Evolutionary conservation across 495 filamentous ascomycete species (phyloP), one percentile per base, ranked within the genome.

Genomic region (Penicillium turbatum): DNA sequence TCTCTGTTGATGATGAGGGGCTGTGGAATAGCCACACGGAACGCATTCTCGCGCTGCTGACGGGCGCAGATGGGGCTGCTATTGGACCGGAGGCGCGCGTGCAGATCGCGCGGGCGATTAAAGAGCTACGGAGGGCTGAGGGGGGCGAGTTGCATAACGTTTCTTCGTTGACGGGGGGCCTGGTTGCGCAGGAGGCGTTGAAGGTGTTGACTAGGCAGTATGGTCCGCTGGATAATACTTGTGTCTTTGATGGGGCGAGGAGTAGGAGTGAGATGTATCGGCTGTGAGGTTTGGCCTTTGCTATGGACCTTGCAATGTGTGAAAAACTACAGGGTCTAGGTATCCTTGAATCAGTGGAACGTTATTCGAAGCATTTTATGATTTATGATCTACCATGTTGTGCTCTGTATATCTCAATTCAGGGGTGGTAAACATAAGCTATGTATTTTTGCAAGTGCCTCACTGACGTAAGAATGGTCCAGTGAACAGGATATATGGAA

Each of bases 161-260:
- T 45, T 85, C 92, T n/a, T 85, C 91, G 21, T 68, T 97, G 42
- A 87, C 86, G 7, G 93, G 95, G 16, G 95, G 93, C 0, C 85
- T 99, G 71, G 87, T 95, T 21, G 89, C 92, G 27, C 93, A 99
- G 72, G 93, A 99, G 75, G 81, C 90, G 27, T 90, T 97, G 66
- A 99, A 99, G 78, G 85, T 96, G 26, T 79, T 97, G 54, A 99
- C 93, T 43, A 85, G 89, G 69, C 93, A 99, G 78, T 99, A 99
- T 75, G 81, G 96, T 11, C 93, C 93, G 15, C 82, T 96, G 49
- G 90, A 97, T 63, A 93, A 96, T 68, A 92, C 88, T 9, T 92
- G 90, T 67, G 76, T 97, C 49, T 96, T 95, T 65, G 91, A 97
- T 74, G 93, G 93, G 40, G 86, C 96, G 19, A 74, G 68, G 52